These are phyloP conservation scores for Backusella circina DNA, from an alignment of 192 early-diverging fungal genomes.

Conservation along the genomic window DNA sequence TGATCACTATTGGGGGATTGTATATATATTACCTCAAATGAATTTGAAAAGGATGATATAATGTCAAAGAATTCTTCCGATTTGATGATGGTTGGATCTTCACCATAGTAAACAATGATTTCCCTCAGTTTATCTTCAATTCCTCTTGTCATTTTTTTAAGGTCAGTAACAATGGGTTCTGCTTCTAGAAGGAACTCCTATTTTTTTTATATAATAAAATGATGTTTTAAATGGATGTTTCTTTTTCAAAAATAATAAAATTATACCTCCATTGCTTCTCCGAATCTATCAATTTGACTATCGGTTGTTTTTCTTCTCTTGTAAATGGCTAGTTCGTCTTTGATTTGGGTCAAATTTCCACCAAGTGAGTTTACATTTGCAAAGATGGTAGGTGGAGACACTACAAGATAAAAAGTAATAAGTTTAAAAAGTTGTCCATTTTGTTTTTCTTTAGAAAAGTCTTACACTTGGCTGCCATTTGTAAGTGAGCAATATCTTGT, in stretches of 20 bases:
- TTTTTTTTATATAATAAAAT: background rate
- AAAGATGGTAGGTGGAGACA: conserved; percentile 46
- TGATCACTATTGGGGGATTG: background rate
- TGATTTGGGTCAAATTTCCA: conserved; percentile 38
- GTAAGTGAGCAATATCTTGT: conserved; percentile 51
- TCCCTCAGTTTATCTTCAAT: conserved; percentile 44
- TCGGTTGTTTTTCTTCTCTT: conserved; percentile 15
- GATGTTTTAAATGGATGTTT: background rate
- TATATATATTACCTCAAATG: conserved; percentile 37
- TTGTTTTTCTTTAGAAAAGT: background rate
- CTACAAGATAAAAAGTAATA: conserved; percentile 8
- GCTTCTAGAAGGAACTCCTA: conserved; percentile 45
- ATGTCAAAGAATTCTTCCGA: conserved; percentile 57
- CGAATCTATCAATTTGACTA: conserved; percentile 45
- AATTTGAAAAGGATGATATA: conserved; percentile 42
- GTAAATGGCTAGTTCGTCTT: conserved; percentile 39
- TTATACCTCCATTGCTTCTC: conserved; percentile 49
- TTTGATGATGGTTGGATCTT: conserved; percentile 44
- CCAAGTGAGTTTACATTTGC: conserved; percentile 44
- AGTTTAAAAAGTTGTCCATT: background rate
- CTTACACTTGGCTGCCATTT: conserved; percentile 45
- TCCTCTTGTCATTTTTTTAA: conserved; percentile 34
- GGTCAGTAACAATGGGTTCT: conserved; percentile 40
- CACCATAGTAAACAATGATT: conserved; percentile 49
- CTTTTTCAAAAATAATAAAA: background rate